A percentile compares a stretch with the other conserved stretches of the same genome.
These are phyloP conservation scores for Podospora comata DNA, from an alignment of 495 filamentous ascomycete genomes.

Conservation along the genomic window DNA sequence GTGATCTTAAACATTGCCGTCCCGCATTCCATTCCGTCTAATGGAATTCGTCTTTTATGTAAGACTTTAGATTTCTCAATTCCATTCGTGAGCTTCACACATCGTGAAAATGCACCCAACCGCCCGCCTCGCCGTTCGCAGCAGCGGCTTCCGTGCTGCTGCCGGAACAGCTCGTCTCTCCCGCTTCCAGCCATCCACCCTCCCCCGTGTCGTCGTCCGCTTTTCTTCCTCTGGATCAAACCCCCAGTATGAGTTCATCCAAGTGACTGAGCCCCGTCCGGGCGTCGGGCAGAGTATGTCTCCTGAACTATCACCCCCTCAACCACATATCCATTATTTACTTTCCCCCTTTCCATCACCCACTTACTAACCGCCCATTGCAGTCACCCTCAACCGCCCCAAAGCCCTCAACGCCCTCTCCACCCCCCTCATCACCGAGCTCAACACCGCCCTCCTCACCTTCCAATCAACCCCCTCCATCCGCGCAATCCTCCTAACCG, in stretches of 20 bases:
- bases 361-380: constrained; percentile 4
- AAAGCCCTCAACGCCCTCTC: constrained; percentile 92
- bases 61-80: not conserved
- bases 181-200: constrained; percentile 48
- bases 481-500: constrained; percentile 80
- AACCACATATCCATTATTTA: not conserved
- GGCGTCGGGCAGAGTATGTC: constrained; percentile 82
- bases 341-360: constrained; percentile 5
- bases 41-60: not conserved
- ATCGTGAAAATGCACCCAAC: not conserved
- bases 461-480: constrained; percentile 69
- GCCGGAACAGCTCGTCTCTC: constrained; percentile 27
- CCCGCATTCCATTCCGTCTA: not conserved
- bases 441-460: constrained; percentile 74
- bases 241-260: constrained; percentile 70
- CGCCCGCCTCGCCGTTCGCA: constrained; percentile 50
- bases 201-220: constrained; percentile 42
- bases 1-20: not conserved
- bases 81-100: not conserved
- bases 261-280: constrained; percentile 76
- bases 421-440: constrained; percentile 80
- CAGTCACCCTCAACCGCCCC: constrained; percentile 93
- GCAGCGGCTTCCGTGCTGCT: constrained; percentile 32
- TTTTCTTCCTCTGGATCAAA: constrained; percentile 57
- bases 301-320: not conserved